Percentiles rank a stretch among this genome's conserved stretches.
Conservation (phyloP, 2,329 filamentous ascomycete genomes). For the Penicillium sp. region DNA sequence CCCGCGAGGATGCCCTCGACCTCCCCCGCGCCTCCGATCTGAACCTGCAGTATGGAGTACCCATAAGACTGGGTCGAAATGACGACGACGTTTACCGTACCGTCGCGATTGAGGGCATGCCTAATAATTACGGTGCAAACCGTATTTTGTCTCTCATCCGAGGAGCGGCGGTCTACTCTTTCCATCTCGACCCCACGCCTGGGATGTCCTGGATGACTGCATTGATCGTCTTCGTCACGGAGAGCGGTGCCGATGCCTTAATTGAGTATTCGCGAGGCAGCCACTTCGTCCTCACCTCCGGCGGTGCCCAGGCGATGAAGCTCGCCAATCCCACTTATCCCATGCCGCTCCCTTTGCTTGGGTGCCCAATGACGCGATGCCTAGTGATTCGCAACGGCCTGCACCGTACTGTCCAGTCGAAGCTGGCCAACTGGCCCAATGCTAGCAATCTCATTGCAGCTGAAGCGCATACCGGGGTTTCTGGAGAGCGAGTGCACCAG, state of each 20-base stretch:
- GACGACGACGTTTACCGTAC: not conserved
- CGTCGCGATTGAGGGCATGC: not conserved
- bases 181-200: not conserved
- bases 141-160: not conserved
- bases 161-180: not conserved
- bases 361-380: not conserved
- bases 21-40: too few species aligned
- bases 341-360: not conserved
- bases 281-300: not conserved
- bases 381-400: not conserved
- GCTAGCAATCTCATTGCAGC: not conserved
- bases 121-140: not conserved
- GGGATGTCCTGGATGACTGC: not conserved
- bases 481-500: not conserved
- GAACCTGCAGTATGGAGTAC: too few species aligned
- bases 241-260: not conserved
- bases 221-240: not conserved
- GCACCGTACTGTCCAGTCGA: not conserved
- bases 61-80: too few species aligned
- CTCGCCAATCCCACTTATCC: not conserved
- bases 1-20: too few species aligned
- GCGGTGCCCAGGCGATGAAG: not conserved
- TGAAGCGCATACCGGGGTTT: not conserved
- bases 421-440: not conserved
- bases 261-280: not conserved